Base-by-base conservation (phyloP, 1,139 yeast species). In the Candida mesenterica region DNA sequence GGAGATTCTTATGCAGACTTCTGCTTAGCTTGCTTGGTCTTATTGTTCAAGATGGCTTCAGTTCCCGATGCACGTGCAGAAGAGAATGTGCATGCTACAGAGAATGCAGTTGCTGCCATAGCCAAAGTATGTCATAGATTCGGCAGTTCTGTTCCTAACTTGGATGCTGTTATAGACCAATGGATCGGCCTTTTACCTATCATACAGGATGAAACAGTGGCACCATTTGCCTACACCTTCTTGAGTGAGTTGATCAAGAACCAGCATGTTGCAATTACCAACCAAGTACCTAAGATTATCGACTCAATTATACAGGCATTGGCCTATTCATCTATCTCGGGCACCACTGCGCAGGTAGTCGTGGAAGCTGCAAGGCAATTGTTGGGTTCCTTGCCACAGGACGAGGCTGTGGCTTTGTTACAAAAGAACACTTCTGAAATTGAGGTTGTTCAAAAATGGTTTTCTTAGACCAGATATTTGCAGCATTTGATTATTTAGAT, bases 171-270 rank as follows among this genome's bases (percentile, higher is more conserved):
- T 15, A 66, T 87, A 36, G 74, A 71, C 24, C 84, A 77, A 45
- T 92, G 97, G 97, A 67, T 92, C 38, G 74, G 75, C 43, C 75
- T 89, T 10, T 74, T 92, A 49, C 98, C 98, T 19, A 75, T 90
- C 31, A 63, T 81, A 14, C 83, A 81, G 49, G 97, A 92, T 59
- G 86, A 81, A 30, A 94, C 86, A 49, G 95, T 95, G 6, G 97
- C 97, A 2, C 81, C 89, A n/a, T 87, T 72, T 59, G 82, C 89
- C 17, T 92, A 88, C 62, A 68, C 75, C 46, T 90, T 88, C 57
- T 70, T 92, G 52, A 67, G 82, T 19, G 86, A 83, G 44, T 68
- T 92, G 50, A 82, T 90, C 33, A 82, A 82, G 34, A 75, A 72
- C 43, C 74, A 77, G 38, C 94, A 88, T 48, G 77, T 83, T 3